A percentile compares a stretch with the other conserved stretches of the same genome.
Evolutionary conservation across 441 rosid species (phyloP).

Genomic region (Dalechampia spathulata): DNA sequence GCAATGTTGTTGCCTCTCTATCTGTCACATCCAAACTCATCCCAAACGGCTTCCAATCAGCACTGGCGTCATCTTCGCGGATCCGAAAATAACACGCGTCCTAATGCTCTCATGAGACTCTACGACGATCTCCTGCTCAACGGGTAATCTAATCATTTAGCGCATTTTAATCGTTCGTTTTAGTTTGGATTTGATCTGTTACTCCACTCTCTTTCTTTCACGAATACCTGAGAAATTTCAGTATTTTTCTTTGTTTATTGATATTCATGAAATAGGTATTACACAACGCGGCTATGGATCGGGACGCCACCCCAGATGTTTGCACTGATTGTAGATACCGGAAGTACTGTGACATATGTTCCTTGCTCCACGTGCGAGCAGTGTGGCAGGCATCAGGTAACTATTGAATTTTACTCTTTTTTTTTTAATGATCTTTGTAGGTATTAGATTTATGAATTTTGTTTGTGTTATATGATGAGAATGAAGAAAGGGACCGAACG

Average conservation of each 20-base stretch:
- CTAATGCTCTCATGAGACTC: slow-evolving; percentile 74
- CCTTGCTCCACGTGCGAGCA: slow-evolving; percentile 79
- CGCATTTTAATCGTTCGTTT: no score
- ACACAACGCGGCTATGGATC: slow-evolving; percentile 83
- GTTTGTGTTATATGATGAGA: no score
- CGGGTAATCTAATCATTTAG: slow-evolving; percentile 58
- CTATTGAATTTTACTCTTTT: not conserved
- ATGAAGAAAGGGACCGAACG: no score
- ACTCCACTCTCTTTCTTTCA: no score
- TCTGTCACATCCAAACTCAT: slow-evolving; percentile 34
- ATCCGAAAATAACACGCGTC: slow-evolving; percentile 28
- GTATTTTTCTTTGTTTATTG: no score
- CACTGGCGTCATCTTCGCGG: slow-evolving; percentile 49
- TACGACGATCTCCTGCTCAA: slow-evolving; percentile 86
- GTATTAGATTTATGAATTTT: no score
- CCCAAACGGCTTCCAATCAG: slow-evolving; percentile 24
- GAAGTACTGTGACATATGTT: slow-evolving; percentile 89
- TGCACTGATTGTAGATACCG: slow-evolving; percentile 90
- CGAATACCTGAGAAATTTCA: no score
- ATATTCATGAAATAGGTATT: slow-evolving; percentile 48
- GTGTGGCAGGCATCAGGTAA: slow-evolving; percentile 89
- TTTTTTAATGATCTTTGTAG: no score
- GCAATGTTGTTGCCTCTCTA: slow-evolving; percentile 67
- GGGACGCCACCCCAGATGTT: slow-evolving; percentile 93
- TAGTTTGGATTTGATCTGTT: no score